Evolutionary conservation across 2,329 filamentous ascomycete genomes (phyloP), one percentile per base, ranked within the genome.

Genomic region (Aspergillus sp.): DNA sequence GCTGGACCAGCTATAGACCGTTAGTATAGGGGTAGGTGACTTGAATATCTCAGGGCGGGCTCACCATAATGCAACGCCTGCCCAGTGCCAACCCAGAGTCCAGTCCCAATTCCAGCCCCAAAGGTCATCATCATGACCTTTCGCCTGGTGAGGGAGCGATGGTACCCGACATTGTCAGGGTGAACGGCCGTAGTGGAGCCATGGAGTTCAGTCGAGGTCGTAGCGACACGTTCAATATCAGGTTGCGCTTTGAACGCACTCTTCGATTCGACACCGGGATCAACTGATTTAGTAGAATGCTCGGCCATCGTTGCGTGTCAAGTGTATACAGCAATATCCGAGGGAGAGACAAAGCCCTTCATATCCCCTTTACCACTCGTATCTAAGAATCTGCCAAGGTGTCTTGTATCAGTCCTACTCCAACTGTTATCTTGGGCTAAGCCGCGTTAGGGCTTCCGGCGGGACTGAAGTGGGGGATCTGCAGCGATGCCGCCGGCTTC

Each of bases 81-180:
- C 13, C 75, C 75, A 7, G 75, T 77, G 15, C 75, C 74, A 11
- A 77, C 71, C 74, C 74, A 76, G 0, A 77, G 65, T 1, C 75
- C 75, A 1, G 71, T 75, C 0, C 74, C 75, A 51, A 77, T 74
- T 1, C 74, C 75, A 22, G 71, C 74, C 0, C 75, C 75, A 61
- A 77, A 74, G 11, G 74, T 76, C 71, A 76, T 74, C 74, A 77
- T 77, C 71, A 77, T 77, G 52, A 77, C 72, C 48, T 75, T 71
- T 28, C 75, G 67, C 52, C 72, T 68, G 1, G 68, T 68, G 15
- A 77, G 68, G 25, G 66, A 67, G 23, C 75, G 70, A 41, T 73
- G 72, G 43, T 69, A 76, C 2, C 74, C 74, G 17, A 71, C 72
- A 50, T 64, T 45, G 19, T 62, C 60, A 7, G 54, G 46, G 7